These are phyloP conservation scores for Rhizophagus sp. DNA, from an alignment of 192 early-diverging fungal species.

Conservation along the genomic window DNA sequence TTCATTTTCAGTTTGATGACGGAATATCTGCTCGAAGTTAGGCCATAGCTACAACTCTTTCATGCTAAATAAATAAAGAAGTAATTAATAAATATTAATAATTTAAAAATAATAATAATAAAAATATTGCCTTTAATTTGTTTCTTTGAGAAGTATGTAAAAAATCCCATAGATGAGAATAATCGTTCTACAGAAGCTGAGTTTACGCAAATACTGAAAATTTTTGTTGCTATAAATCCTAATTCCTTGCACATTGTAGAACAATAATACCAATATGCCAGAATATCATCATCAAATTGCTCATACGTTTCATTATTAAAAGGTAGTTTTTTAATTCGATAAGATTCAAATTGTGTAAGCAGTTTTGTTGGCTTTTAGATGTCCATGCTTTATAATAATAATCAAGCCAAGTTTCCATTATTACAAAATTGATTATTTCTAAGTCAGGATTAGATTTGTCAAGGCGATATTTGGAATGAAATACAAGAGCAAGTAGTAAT, in stretches of 20 bases:
- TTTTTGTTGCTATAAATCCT: neutral
- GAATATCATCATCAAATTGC: too few relatives aligned
- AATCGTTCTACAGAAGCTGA: too few relatives aligned
- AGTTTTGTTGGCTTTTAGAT: neutral
- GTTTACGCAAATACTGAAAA: slow-evolving; percentile 29
- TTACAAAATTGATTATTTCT: slow-evolving; percentile 3
- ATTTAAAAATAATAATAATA: too few relatives aligned
- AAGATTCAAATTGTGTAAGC: slow-evolving; percentile 3
- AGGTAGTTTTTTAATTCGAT: slow-evolving; percentile 5
- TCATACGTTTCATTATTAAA: slow-evolving; percentile 16
- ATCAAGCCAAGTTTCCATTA: neutral
- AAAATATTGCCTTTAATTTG: too few relatives aligned
- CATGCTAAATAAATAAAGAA: slow-evolving; percentile 8
- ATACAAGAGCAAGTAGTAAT: slow-evolving; percentile 3
- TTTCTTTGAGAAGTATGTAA: too few relatives aligned
- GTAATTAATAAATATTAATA: neutral
- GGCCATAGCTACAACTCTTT: too few relatives aligned
- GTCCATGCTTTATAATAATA: slow-evolving; percentile 26
- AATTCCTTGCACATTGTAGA: neutral
- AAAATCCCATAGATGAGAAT: too few relatives aligned
- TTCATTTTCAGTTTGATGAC: neutral
- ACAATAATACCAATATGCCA: too few relatives aligned
- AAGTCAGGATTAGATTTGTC: neutral
- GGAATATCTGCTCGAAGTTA: too few relatives aligned
- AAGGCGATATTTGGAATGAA: slow-evolving; percentile 4